These are phyloP conservation scores for Crithidia thermophila DNA, from an alignment of 208 protist genomes.

Conservation along the genomic window DNA sequence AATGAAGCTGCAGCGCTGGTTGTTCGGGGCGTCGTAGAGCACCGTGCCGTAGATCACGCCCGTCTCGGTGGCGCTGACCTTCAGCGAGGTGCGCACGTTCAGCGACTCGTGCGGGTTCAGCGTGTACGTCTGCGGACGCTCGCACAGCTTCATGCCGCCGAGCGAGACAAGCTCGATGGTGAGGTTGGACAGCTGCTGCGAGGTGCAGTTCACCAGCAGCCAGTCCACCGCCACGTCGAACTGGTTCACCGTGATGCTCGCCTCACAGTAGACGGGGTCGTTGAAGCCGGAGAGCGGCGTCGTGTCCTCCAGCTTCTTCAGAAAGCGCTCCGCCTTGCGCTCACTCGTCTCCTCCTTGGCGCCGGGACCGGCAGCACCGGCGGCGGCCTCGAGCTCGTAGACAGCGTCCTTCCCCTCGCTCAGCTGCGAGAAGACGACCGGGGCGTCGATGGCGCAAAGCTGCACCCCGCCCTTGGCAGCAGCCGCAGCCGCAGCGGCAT, in stretches of 20 bases:
- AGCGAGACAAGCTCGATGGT: slow-evolving; percentile 96
- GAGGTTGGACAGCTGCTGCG: slow-evolving; percentile 94
- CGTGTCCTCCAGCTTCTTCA: slow-evolving; percentile 84
- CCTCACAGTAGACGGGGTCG: slow-evolving; percentile 98
- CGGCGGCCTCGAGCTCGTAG: slow-evolving; percentile 55
- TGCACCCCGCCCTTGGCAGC: background rate
- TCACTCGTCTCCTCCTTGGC: slow-evolving; percentile 26
- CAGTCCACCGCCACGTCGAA: slow-evolving; percentile 98
- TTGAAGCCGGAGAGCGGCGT: slow-evolving; percentile 96
- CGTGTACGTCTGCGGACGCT: slow-evolving; percentile 95
- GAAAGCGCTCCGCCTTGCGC: slow-evolving; percentile 63
- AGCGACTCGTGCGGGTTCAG: slow-evolving; percentile 88
- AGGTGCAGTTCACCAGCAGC: slow-evolving; percentile 95
- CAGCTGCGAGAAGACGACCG: slow-evolving; percentile 84
- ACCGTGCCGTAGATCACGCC: slow-evolving; percentile 98
- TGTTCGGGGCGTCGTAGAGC: slow-evolving; percentile 94
- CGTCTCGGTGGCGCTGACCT: slow-evolving; percentile 97
- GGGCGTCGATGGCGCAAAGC: slow-evolving; percentile 64
- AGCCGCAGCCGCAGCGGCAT: slow-evolving; percentile 1
- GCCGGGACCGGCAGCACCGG: slow-evolving; percentile 24
- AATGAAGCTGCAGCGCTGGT: slow-evolving; percentile 92
- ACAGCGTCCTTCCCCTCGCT: slow-evolving; percentile 54
- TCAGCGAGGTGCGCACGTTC: slow-evolving; percentile 95
- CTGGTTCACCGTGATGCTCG: slow-evolving; percentile 96
- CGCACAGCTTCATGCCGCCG: slow-evolving; percentile 97